These are phyloP conservation scores for Astrothelium subdiscretum DNA, from an alignment of 495 filamentous ascomycete species.

Conservation along the genomic window DNA sequence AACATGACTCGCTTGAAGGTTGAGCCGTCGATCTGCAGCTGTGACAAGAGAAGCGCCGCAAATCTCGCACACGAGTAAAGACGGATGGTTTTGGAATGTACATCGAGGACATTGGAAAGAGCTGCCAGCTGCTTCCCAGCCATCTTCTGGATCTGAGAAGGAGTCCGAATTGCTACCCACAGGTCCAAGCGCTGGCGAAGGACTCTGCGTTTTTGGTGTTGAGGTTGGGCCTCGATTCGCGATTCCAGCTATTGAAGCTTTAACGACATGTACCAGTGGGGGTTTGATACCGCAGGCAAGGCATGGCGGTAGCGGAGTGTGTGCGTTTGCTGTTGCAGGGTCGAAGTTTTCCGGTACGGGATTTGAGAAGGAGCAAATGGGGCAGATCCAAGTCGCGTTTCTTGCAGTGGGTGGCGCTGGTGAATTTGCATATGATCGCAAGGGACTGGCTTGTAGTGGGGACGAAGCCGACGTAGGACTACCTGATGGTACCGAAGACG, in stretches of 20 bases:
- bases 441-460: constrained; percentile 35
- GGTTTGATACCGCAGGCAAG: constrained; percentile 91
- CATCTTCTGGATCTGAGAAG: background rate
- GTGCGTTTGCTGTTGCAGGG: constrained; percentile 57
- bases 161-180: background rate
- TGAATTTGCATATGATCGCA: constrained; percentile 33
- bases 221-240: constrained; percentile 15
- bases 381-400: constrained; percentile 90
- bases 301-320: constrained; percentile 74
- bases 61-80: constrained; percentile 75
- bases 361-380: constrained; percentile 96
- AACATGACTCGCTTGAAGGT: constrained; percentile 19
- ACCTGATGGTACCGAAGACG: constrained; percentile 23
- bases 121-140: constrained; percentile 11
- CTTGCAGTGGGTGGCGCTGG: constrained; percentile 39
- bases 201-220: background rate
- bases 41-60: constrained; percentile 69
- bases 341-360: constrained; percentile 89
- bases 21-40: constrained; percentile 26
- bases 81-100: constrained; percentile 90
- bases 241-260: constrained; percentile 59
- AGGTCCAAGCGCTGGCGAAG: background rate
- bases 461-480: constrained; percentile 10
- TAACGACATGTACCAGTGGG: constrained; percentile 64
- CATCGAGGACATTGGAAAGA: constrained; percentile 70